phyloP scores from a whole-genome alignment of 2,329 filamentous ascomycete genomes.

The Ramularia endophylla region DNA sequence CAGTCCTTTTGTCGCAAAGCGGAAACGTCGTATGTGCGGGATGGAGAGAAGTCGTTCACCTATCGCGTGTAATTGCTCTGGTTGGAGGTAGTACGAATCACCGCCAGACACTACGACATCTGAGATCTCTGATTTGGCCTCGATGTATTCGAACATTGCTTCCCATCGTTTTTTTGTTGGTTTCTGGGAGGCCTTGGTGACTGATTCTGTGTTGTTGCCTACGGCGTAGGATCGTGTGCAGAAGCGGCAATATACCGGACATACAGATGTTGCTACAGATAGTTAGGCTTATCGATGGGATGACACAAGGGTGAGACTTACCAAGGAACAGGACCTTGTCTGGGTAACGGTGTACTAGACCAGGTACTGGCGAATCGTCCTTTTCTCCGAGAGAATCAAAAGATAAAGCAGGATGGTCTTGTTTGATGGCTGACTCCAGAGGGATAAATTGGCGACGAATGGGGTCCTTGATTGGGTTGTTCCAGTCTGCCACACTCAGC shows the following conservation, averaged over 20 bases:
- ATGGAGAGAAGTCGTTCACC: constrained; percentile 52
- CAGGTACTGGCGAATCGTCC: constrained; percentile 50
- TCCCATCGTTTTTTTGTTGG: constrained; percentile 48
- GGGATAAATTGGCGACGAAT: constrained; percentile 57
- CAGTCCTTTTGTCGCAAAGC: constrained; percentile 58
- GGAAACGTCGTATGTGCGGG: constrained; percentile 53
- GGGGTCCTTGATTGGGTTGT: constrained; percentile 53
- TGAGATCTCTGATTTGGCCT: constrained; percentile 42
- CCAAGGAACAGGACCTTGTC: constrained; percentile 58
- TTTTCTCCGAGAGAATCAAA: constrained; percentile 56
- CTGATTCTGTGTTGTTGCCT: constrained; percentile 49
- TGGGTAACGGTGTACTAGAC: constrained; percentile 58
- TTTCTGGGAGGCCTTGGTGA: constrained; percentile 33
- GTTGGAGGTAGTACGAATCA: constrained; percentile 53
- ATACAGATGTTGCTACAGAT: constrained; percentile 50
- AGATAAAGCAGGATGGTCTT: constrained; percentile 50
- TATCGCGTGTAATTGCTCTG: constrained; percentile 48
- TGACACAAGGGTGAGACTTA: constrained; percentile 29
- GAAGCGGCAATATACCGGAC: constrained; percentile 57
- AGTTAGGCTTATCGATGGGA: constrained; percentile 5
- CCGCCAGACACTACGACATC: constrained; percentile 61
- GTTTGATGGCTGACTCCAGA: constrained; percentile 46
- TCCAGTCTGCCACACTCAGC: constrained; percentile 55
- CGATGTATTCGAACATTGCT: constrained; percentile 53
- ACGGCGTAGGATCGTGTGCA: constrained; percentile 58